phyloP scores from a whole-genome alignment of 108 stramenopile species.

The Seminavis robusta region DNA sequence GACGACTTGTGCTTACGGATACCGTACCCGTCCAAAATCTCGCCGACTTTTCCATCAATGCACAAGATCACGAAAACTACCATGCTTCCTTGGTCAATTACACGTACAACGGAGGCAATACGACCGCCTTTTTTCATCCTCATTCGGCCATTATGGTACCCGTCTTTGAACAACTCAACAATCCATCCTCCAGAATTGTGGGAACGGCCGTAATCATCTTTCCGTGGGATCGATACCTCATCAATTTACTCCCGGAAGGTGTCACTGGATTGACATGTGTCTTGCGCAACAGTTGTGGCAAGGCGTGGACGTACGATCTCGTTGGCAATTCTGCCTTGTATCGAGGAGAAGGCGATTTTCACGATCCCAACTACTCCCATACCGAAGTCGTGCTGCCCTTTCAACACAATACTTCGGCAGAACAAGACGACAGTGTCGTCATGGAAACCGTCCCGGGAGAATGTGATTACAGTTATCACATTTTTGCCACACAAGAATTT shows the following conservation, averaged over 20 bases:
- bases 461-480: not conserved
- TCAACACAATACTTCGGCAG: no score
- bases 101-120: not conserved
- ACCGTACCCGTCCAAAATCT: no score
- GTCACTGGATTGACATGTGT: conserved; percentile 3
- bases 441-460: no score
- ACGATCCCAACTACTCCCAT: not conserved
- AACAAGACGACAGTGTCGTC: no score
- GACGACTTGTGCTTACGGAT: not conserved
- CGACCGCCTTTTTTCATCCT: not conserved
- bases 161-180: not conserved
- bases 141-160: not conserved
- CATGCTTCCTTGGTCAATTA: not conserved
- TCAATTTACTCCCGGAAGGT: conserved; percentile 8
- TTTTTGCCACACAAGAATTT: not conserved
- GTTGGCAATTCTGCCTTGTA: not conserved
- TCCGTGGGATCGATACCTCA: conserved; percentile 2
- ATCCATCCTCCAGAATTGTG: not conserved
- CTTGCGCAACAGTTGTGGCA: conserved; percentile 4
- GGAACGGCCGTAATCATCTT: not conserved
- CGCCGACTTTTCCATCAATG: not conserved
- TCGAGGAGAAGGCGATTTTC: not conserved
- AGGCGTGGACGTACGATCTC: not conserved
- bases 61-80: not conserved
- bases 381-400: not conserved